These are phyloP conservation scores for Rhodotorula toruloides DNA, from an alignment of 768 basidiomycete genomes.

Conservation along the genomic window DNA sequence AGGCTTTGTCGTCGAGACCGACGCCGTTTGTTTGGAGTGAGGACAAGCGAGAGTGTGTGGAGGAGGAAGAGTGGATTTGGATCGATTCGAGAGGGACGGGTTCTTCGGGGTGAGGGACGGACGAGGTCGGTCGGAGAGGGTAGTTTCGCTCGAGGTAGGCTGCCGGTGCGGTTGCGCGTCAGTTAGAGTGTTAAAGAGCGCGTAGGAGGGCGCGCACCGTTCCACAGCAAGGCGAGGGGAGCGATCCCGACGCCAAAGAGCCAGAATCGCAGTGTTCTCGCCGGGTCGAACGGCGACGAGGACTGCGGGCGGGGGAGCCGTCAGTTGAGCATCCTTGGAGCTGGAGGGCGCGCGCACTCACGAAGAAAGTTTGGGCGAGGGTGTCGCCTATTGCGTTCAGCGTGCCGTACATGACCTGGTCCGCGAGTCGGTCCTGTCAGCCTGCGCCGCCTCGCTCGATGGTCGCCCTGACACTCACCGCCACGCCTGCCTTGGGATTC, in stretches of 20 bases:
- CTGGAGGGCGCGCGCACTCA: not conserved
- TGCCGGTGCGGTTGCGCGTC: not conserved
- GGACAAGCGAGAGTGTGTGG: not conserved
- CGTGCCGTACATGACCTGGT: conserved; percentile 2
- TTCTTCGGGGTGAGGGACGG: not conserved
- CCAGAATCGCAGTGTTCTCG: not conserved
- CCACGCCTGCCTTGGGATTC: too few relatives aligned
- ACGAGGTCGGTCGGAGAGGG: not conserved
- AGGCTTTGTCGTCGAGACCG: not conserved
- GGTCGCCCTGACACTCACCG: too few relatives aligned
- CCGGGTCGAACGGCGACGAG: not conserved
- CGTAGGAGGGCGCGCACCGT: not conserved
- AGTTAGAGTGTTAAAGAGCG: not conserved
- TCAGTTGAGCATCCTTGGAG: too few relatives aligned
- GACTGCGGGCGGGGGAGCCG: not conserved
- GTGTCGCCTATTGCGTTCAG: conserved; percentile 1
- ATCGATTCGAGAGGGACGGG: not conserved
- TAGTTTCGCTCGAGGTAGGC: conserved; percentile 8
- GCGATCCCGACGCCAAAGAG: conserved; percentile 6
- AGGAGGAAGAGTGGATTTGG: not conserved
- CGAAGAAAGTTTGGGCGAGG: not conserved
- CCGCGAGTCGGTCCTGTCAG: too few relatives aligned
- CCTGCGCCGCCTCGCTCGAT: too few relatives aligned
- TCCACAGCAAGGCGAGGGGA: not conserved
- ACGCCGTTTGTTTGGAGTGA: not conserved